These are phyloP conservation scores for Licmophora abbreviata DNA, from an alignment of 108 stramenopile genomes.

Conservation along the genomic window DNA sequence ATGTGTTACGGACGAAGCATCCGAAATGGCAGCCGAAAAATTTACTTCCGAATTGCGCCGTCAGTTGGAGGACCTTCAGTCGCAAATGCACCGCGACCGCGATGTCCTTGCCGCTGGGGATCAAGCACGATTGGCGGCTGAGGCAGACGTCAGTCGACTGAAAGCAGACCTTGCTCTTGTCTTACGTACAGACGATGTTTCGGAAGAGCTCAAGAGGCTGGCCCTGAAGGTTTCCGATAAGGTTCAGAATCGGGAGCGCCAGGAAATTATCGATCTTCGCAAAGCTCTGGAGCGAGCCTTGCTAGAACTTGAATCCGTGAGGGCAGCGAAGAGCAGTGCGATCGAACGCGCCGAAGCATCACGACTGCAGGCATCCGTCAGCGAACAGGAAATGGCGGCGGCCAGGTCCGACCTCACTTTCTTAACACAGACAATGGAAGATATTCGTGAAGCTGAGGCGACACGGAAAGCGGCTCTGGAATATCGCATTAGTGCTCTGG, in stretches of 20 bases:
- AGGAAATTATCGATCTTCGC: slow-evolving; percentile 59
- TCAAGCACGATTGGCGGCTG: slow-evolving; percentile 35
- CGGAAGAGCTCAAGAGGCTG: slow-evolving; percentile 36
- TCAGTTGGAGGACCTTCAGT: slow-evolving; percentile 50
- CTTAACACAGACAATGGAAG: slow-evolving; percentile 65
- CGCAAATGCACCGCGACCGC: slow-evolving; percentile 30
- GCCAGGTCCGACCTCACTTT: slow-evolving; percentile 59
- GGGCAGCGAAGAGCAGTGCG: slow-evolving; percentile 50
- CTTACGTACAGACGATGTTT: slow-evolving; percentile 33
- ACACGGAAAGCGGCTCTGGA: slow-evolving; percentile 51
- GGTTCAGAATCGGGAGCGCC: slow-evolving; percentile 44
- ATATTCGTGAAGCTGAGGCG: slow-evolving; percentile 48
- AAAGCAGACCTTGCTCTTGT: slow-evolving; percentile 52
- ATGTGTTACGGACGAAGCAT: slow-evolving; percentile 60
- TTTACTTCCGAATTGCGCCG: slow-evolving; percentile 53
- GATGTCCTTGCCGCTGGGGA: slow-evolving; percentile 30
- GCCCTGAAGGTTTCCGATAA: slow-evolving; percentile 53
- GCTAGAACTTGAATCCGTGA: slow-evolving; percentile 49
- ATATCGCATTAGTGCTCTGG: slow-evolving; percentile 58
- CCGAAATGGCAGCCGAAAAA: slow-evolving; percentile 53
- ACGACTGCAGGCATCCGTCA: slow-evolving; percentile 44
- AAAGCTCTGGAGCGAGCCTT: slow-evolving; percentile 43
- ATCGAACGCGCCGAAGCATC: slow-evolving; percentile 50
- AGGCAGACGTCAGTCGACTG: slow-evolving; percentile 43
- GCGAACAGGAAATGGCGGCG: slow-evolving; percentile 66